phyloP scores from a whole-genome alignment of 1,284 basidiomycete species.

The Psilocybe mexicana region DNA sequence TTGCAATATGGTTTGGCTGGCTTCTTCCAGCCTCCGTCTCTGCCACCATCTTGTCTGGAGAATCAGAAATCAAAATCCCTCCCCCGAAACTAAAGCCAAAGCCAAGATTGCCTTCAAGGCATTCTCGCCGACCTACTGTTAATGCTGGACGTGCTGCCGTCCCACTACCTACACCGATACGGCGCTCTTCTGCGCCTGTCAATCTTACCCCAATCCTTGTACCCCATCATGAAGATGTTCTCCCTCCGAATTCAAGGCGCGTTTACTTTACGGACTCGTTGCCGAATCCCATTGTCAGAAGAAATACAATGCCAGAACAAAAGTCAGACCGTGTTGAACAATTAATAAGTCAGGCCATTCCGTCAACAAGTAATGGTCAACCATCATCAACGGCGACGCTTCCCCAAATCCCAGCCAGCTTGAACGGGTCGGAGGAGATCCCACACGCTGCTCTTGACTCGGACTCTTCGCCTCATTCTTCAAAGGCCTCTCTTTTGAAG shows the following conservation, averaged over 20 bases:
- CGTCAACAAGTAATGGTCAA: slow-evolving; percentile 10
- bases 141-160: slow-evolving; percentile 2
- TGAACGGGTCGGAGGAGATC: slow-evolving; percentile 20
- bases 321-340: background rate
- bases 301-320: slow-evolving; percentile 18
- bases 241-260: slow-evolving; percentile 20
- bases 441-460: slow-evolving; percentile 23
- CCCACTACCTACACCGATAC: slow-evolving; percentile 16
- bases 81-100: slow-evolving; percentile 4
- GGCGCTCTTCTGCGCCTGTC: slow-evolving; percentile 21
- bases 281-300: slow-evolving; percentile 16
- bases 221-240: slow-evolving; percentile 15
- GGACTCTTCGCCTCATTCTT: slow-evolving; percentile 27
- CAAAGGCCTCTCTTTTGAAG: slow-evolving; percentile 20
- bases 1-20: slow-evolving; percentile 43
- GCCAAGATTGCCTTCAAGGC: slow-evolving; percentile 13
- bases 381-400: slow-evolving; percentile 14
- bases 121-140: slow-evolving; percentile 13
- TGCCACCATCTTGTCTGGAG: slow-evolving; percentile 5
- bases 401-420: slow-evolving; percentile 9
- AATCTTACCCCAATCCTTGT: slow-evolving; percentile 22
- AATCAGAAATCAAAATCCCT: slow-evolving; percentile 20
- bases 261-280: slow-evolving; percentile 34
- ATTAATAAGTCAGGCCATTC: slow-evolving; percentile 2
- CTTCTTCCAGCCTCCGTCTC: slow-evolving; percentile 30